These are phyloP conservation scores for Scedosporium dehoogii DNA, from an alignment of 2,329 filamentous ascomycete species.

Conservation along the genomic window DNA sequence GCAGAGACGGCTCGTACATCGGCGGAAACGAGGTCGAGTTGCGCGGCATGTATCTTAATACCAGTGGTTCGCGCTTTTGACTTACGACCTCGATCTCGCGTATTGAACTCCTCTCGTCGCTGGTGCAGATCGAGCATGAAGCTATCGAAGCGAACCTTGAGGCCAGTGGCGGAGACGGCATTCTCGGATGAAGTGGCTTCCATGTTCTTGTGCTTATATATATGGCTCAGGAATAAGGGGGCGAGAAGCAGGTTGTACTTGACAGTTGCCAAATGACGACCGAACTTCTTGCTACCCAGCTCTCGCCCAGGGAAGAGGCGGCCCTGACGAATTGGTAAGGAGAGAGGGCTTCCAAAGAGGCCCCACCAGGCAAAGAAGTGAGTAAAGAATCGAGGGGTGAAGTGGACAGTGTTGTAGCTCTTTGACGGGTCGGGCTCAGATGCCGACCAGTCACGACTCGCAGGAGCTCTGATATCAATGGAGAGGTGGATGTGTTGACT, in stretches of 20 bases:
- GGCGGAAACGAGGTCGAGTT: constrained; percentile 82
- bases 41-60: constrained; percentile 92
- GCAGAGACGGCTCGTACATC: constrained; percentile 92
- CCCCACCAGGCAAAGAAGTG: constrained; percentile 99
- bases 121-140: constrained; percentile 97
- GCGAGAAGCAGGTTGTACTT: constrained; percentile 94
- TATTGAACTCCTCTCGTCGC: constrained; percentile 82
- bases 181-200: constrained; percentile 68
- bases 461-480: constrained; percentile 78
- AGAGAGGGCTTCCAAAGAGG: constrained; percentile 90
- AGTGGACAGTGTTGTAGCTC: constrained; percentile 93
- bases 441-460: constrained; percentile 76
- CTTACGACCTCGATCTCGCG: constrained; percentile 64
- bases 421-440: constrained; percentile 65
- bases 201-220: constrained; percentile 96
- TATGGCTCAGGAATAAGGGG: constrained; percentile 87
- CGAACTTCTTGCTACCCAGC: constrained; percentile 98
- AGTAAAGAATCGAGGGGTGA: constrained; percentile 92
- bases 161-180: constrained; percentile 81
- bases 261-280: constrained; percentile 91
- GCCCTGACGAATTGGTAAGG: constrained; percentile 86
- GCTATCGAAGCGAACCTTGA: constrained; percentile 92
- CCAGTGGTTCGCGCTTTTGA: constrained; percentile 74
- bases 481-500: constrained; percentile 96
- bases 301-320: constrained; percentile 83